Percentiles rank a stretch among this genome's conserved stretches.
These are phyloP conservation scores for Metschnikowia shivogae DNA, from an alignment of 805 yeast species.

Conservation along the genomic window DNA sequence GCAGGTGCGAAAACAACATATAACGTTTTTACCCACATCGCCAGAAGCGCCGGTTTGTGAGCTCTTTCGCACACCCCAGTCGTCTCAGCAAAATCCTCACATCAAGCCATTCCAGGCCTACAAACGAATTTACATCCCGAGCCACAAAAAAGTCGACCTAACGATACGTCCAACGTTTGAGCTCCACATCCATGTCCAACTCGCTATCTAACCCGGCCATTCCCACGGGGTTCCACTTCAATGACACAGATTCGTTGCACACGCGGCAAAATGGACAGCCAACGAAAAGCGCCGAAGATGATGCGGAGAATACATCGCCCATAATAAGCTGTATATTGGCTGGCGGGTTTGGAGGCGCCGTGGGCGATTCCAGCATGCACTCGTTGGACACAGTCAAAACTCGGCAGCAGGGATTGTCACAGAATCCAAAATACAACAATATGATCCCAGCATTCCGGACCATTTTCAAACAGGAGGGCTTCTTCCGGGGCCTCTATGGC, in stretches of 20 bases:
- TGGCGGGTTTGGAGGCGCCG: conserved; percentile 92
- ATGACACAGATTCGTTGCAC: conserved; percentile 9
- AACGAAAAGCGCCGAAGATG: not conserved
- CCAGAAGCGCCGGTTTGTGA: not conserved
- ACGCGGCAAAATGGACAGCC: not conserved
- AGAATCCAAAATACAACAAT: conserved; percentile 59
- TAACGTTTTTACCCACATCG: conserved; percentile 1
- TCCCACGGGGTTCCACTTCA: conserved; percentile 18
- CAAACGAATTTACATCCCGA: no score
- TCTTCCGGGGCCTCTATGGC: conserved; percentile 78
- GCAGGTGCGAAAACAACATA: conserved; percentile 1
- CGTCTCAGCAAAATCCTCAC: no score
- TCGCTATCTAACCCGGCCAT: conserved; percentile 17
- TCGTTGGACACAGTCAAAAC: conserved; percentile 96
- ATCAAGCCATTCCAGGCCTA: no score
- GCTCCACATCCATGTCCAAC: conserved; percentile 11
- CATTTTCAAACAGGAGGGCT: conserved; percentile 80
- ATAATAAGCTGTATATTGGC: conserved; percentile 67
- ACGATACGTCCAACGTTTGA: no score
- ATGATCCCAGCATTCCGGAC: conserved; percentile 75
- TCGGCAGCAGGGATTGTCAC: conserved; percentile 91
- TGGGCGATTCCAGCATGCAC: conserved; percentile 92
- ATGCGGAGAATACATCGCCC: conserved; percentile 31
- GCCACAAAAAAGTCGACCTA: no score
- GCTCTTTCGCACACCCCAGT: not conserved